Conservation (phyloP, 2,329 filamentous ascomycete genomes). For the Penicillium palitans region DNA sequence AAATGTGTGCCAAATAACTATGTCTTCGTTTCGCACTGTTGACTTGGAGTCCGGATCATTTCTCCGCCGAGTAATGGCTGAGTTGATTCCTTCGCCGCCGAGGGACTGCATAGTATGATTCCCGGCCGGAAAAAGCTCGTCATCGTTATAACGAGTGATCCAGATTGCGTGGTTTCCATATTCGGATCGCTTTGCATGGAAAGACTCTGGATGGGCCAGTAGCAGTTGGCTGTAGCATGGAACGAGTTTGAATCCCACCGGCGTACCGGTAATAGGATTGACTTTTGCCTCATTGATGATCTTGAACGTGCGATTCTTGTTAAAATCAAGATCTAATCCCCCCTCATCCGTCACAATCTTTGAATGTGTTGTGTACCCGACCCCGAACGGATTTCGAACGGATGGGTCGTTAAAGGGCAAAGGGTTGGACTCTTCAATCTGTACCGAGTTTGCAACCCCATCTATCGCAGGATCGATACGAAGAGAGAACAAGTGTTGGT, state of each 20-base stretch:
- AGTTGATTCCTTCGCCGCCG: conserved; percentile 27
- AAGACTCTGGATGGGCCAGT: conserved; percentile 52
- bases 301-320: conserved; percentile 53
- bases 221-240: conserved; percentile 57
- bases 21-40: conserved; percentile 35
- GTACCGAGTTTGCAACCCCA: conserved; percentile 48
- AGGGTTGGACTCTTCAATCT: conserved; percentile 56
- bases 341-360: conserved; percentile 46
- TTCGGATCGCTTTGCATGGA: conserved; percentile 52
- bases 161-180: conserved; percentile 55
- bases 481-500: conserved; percentile 48
- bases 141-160: conserved; percentile 53
- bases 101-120: conserved; percentile 52
- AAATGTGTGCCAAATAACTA: conserved; percentile 42
- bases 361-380: conserved; percentile 50
- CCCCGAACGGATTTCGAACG: conserved; percentile 51
- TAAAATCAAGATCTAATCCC: conserved; percentile 45
- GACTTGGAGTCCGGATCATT: not conserved
- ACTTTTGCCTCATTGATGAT: conserved; percentile 53
- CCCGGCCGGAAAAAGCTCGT: conserved; percentile 52
- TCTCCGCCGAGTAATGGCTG: conserved; percentile 27
- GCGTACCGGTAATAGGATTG: conserved; percentile 54
- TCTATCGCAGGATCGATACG: conserved; percentile 49
- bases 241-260: conserved; percentile 57
- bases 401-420: conserved; percentile 52